phyloP scores from a whole-genome alignment of 2,329 filamentous ascomycete genomes.

The Microdochium paspali region DNA sequence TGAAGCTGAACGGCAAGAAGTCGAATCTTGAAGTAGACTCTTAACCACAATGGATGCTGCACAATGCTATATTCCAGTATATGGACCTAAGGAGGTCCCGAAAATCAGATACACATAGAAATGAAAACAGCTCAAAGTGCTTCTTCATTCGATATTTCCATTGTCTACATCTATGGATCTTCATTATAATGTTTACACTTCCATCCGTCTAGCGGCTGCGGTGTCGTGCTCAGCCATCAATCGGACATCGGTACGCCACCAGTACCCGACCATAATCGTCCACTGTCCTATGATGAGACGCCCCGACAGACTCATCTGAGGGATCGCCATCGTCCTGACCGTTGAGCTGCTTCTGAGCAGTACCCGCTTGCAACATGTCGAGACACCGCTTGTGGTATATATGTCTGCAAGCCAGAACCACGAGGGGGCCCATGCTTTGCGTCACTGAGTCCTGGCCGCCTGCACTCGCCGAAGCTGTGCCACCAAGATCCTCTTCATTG shows the following conservation, averaged over 20 bases:
- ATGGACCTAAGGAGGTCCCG: too few relatives aligned
- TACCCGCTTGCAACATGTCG: slow-evolving; percentile 49
- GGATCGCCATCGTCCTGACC: neutral
- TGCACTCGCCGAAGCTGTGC: slow-evolving; percentile 20
- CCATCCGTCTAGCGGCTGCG: neutral
- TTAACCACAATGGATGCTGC: too few relatives aligned
- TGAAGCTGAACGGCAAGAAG: too few relatives aligned
- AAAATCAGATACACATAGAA: too few relatives aligned
- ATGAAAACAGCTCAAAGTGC: too few relatives aligned
- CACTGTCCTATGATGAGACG: slow-evolving; percentile 26
- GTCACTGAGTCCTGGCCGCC: slow-evolving; percentile 20
- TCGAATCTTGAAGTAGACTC: too few relatives aligned
- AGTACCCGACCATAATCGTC: slow-evolving; percentile 28
- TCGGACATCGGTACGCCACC: slow-evolving; percentile 44
- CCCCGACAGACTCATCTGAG: slow-evolving; percentile 8
- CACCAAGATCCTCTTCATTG: slow-evolving; percentile 30
- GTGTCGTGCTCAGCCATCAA: slow-evolving; percentile 36
- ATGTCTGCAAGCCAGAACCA: slow-evolving; percentile 62
- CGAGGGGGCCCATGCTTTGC: slow-evolving; percentile 52
- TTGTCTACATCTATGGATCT: too few relatives aligned
- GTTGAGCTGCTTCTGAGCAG: slow-evolving; percentile 21
- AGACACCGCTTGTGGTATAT: slow-evolving; percentile 62
- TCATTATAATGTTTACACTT: neutral
- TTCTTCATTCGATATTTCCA: too few relatives aligned
- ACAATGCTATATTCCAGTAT: too few relatives aligned